Evolutionary conservation across 768 basidiomycete species (phyloP).

Genomic region (Ramaria rubella): DNA sequence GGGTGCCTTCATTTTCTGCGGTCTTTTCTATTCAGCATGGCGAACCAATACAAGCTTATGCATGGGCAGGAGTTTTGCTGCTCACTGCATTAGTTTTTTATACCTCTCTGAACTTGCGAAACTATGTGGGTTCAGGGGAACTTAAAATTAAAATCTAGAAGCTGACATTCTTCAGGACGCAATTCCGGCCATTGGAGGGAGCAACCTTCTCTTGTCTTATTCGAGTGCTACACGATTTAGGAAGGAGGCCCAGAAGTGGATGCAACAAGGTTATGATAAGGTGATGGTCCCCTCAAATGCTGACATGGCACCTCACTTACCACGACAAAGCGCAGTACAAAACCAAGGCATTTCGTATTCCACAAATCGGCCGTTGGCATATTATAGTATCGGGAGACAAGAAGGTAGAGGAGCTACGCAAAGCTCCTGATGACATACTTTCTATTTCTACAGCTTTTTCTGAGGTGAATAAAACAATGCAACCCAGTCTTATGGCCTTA

Average conservation of each 20-base stretch:
- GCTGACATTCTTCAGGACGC: background rate
- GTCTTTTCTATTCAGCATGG: too few species aligned
- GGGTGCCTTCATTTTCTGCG: background rate
- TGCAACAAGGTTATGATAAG: slow-evolving; percentile 28
- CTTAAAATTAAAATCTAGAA: background rate
- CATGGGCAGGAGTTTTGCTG: background rate
- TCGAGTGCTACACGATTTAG: slow-evolving; percentile 17
- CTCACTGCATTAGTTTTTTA: background rate
- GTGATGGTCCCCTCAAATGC: too few species aligned
- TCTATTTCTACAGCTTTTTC: slow-evolving; percentile 7
- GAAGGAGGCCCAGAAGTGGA: slow-evolving; percentile 14
- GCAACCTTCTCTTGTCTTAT: slow-evolving; percentile 5
- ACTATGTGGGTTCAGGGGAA: background rate
- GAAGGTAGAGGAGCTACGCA: slow-evolving; percentile 24
- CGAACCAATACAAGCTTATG: background rate
- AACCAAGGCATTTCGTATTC: slow-evolving; percentile 34
- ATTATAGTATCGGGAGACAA: slow-evolving; percentile 29
- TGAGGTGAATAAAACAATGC: slow-evolving; percentile 3
- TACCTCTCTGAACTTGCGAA: background rate
- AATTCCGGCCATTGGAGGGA: slow-evolving; percentile 1
- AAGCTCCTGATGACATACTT: slow-evolving; percentile 12
- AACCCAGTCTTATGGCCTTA: background rate
- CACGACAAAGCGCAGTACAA: slow-evolving; percentile 11
- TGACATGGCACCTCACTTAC: background rate
- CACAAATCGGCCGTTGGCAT: slow-evolving; percentile 37